phyloP scores from a whole-genome alignment of 257 asterid genomes.

The Solanum sitiens region DNA sequence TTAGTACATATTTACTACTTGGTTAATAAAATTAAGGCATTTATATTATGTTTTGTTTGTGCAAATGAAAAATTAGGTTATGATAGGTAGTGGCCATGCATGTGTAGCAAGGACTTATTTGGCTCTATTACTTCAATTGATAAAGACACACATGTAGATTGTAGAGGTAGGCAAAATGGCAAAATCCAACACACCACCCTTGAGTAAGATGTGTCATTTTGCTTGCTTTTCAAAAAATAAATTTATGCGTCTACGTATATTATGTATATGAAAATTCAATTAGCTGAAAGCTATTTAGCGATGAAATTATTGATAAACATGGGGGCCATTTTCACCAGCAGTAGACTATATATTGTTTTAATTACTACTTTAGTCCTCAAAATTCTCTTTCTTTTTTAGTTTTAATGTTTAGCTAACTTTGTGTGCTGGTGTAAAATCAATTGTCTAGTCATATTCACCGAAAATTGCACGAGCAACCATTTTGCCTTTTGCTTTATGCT shows the following conservation, averaged over 20 bases:
- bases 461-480: neutral
- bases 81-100: neutral
- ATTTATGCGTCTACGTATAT: neutral
- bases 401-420: neutral
- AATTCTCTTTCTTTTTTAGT: neutral
- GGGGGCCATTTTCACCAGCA: conserved; percentile 6
- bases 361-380: neutral
- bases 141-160: neutral
- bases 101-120: neutral
- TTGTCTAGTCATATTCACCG: conserved; percentile 2
- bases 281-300: neutral
- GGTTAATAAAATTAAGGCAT: neutral
- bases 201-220: neutral
- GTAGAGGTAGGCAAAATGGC: neutral
- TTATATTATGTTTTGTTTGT: neutral
- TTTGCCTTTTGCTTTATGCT: neutral
- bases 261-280: no score
- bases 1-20: neutral
- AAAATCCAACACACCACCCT: neutral
- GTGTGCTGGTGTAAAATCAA: conserved; percentile 1
- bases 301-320: neutral
- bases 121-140: neutral
- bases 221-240: neutral
- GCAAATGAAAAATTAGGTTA: neutral
- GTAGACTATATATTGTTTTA: neutral